These are phyloP conservation scores for Cercospora canescens DNA, from an alignment of 2,329 filamentous ascomycete species.

Conservation along the genomic window DNA sequence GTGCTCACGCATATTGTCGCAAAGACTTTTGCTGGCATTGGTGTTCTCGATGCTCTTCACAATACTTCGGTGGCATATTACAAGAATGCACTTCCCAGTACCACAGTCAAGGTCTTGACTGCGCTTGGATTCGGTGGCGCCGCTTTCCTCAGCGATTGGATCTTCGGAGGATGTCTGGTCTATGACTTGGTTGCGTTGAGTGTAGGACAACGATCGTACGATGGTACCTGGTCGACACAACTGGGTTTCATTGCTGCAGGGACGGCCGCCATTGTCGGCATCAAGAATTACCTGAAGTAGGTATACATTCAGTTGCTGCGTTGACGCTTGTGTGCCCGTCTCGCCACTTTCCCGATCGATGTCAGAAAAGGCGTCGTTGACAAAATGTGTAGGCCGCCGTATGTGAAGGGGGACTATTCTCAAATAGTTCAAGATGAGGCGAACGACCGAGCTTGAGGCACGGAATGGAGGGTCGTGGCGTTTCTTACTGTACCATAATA, in stretches of 20 bases:
- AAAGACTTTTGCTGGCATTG: conserved; percentile 62
- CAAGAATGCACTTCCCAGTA: conserved; percentile 48
- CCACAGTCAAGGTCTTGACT: conserved; percentile 53
- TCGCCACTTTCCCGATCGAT: conserved; percentile 6
- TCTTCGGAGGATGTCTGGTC: conserved; percentile 60
- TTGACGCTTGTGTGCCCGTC: background rate
- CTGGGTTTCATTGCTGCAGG: conserved; percentile 54
- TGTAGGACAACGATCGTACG: conserved; percentile 55
- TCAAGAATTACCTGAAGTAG: conserved; percentile 56
- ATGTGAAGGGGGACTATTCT: conserved; percentile 31
- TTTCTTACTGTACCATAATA: background rate
- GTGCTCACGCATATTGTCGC: conserved; percentile 59
- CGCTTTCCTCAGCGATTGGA: conserved; percentile 57
- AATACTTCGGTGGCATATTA: conserved; percentile 60
- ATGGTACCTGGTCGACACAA: conserved; percentile 51
- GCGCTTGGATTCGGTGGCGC: conserved; percentile 55
- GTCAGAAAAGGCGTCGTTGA: conserved; percentile 10
- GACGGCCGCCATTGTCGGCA: conserved; percentile 54
- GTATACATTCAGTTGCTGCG: conserved; percentile 25
- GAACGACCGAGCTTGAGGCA: conserved; percentile 22
- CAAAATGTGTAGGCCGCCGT: conserved; percentile 31
- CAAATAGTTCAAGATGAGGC: conserved; percentile 31
- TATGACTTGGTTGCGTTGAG: conserved; percentile 59
- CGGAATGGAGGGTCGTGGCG: background rate
- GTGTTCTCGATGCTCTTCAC: conserved; percentile 60